A percentile compares a stretch with the other conserved stretches of the same genome.
phyloP scores from a whole-genome alignment of 495 filamentous ascomycete genomes.

The Annulohypoxylon stygium region DNA sequence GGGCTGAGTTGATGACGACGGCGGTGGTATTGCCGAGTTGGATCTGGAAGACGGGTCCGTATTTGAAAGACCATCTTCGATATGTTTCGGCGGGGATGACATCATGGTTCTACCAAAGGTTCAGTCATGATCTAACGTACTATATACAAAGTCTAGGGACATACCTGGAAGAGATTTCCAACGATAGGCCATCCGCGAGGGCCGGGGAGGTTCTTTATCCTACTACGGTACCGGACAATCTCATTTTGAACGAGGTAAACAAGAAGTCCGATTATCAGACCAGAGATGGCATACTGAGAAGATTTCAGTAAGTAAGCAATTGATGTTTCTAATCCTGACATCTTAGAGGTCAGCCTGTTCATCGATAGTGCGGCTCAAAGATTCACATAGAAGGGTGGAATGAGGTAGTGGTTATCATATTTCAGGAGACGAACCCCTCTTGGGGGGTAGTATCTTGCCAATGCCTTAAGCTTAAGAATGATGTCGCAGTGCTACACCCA shows the following conservation, averaged over 20 bases:
- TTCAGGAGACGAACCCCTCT: slow-evolving; percentile 26
- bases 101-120: slow-evolving; percentile 17
- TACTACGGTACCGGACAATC: slow-evolving; percentile 43
- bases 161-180: slow-evolving; percentile 72
- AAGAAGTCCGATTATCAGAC: slow-evolving; percentile 15
- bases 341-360: neutral
- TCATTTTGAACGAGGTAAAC: slow-evolving; percentile 39
- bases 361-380: neutral
- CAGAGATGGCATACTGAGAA: slow-evolving; percentile 14
- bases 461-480: neutral
- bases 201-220: slow-evolving; percentile 73
- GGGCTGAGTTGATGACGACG: slow-evolving; percentile 77
- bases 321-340: slow-evolving; percentile 14
- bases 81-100: slow-evolving; percentile 35
- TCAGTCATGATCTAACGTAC: slow-evolving; percentile 34
- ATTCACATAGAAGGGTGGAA: neutral
- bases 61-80: slow-evolving; percentile 69
- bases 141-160: slow-evolving; percentile 64
- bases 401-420: neutral
- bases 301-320: neutral
- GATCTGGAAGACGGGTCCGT: slow-evolving; percentile 76
- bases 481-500: neutral
- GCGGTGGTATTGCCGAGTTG: slow-evolving; percentile 76
- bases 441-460: slow-evolving; percentile 17
- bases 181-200: slow-evolving; percentile 74